phyloP scores from a whole-genome alignment of 2,329 filamentous ascomycete species.

The Pseudopithomyces maydicus region DNA sequence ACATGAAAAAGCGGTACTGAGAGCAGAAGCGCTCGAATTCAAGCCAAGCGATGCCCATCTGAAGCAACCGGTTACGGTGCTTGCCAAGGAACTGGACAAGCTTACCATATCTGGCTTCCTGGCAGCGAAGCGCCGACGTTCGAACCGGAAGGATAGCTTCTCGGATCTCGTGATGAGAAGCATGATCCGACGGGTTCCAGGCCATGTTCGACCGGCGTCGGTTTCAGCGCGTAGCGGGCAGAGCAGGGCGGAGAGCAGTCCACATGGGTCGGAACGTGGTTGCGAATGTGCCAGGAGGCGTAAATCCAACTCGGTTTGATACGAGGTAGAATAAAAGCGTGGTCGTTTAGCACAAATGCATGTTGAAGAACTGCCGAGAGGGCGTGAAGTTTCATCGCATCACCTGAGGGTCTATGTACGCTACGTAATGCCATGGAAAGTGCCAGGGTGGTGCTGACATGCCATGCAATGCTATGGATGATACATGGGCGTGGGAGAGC shows the following conservation, averaged over 20 bases:
- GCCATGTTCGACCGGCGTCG: neutral
- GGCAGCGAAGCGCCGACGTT: conserved; percentile 17
- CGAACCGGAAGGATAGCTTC: conserved; percentile 17
- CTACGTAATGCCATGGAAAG: neutral
- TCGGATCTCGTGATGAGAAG: conserved; percentile 20
- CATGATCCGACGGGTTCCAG: conserved; percentile 11
- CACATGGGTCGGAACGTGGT: conserved; percentile 8
- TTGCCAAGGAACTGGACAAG: conserved; percentile 16
- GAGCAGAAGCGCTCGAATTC: conserved; percentile 30
- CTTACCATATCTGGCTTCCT: conserved; percentile 28
- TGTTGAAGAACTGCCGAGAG: conserved; percentile 1
- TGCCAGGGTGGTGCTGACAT: neutral
- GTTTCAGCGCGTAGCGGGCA: neutral
- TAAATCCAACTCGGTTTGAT: conserved; percentile 26
- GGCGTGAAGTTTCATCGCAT: neutral
- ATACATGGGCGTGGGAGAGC: too few relatives aligned
- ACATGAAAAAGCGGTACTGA: conserved; percentile 18
- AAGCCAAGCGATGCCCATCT: conserved; percentile 16
- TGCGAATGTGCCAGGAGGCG: conserved; percentile 4
- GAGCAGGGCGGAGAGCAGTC: conserved; percentile 12
- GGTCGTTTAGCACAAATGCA: neutral
- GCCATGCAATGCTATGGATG: neutral
- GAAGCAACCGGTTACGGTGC: neutral
- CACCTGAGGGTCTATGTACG: neutral
- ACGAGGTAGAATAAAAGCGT: neutral